Conservation (phyloP, 2,329 filamentous ascomycete species). For the Parafenestella ontariensis region DNA sequence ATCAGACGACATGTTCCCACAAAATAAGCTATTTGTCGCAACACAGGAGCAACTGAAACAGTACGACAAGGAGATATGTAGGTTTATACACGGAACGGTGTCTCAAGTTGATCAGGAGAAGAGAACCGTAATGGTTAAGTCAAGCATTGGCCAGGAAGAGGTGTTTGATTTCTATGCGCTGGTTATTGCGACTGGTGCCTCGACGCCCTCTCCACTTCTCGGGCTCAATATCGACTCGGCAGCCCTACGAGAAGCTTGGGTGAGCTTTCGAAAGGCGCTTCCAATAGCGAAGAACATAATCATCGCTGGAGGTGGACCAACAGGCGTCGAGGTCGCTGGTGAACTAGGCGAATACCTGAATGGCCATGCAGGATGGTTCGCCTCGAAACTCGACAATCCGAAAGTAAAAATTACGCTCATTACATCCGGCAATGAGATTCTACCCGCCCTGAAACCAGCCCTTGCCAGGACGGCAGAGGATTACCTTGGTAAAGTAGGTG, state of each 20-base stretch:
- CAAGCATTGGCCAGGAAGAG: slow-evolving; percentile 27
- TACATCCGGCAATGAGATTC: slow-evolving; percentile 36
- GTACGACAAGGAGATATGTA: slow-evolving; percentile 43
- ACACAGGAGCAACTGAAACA: slow-evolving; percentile 43
- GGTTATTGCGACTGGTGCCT: slow-evolving; percentile 48
- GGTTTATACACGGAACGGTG: slow-evolving; percentile 47
- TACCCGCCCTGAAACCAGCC: slow-evolving; percentile 35
- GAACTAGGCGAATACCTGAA: slow-evolving; percentile 60
- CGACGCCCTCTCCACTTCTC: slow-evolving; percentile 44
- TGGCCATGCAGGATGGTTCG: slow-evolving; percentile 52
- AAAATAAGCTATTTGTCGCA: slow-evolving; percentile 45
- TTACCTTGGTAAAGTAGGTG: slow-evolving; percentile 54
- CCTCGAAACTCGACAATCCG: slow-evolving; percentile 26
- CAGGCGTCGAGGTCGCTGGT: slow-evolving; percentile 48
- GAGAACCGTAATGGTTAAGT: slow-evolving; percentile 43
- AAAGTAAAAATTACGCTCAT: slow-evolving; percentile 49
- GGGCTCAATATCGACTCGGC: slow-evolving; percentile 47
- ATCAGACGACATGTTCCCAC: slow-evolving; percentile 40
- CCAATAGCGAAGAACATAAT: slow-evolving; percentile 42
- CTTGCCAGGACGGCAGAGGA: slow-evolving; percentile 41
- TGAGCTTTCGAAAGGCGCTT: slow-evolving; percentile 49
- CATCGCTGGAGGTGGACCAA: slow-evolving; percentile 46
- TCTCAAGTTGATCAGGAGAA: slow-evolving; percentile 36
- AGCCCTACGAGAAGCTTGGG: slow-evolving; percentile 33
- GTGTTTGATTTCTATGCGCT: slow-evolving; percentile 45